Evolutionary conservation across 257 asterid species (phyloP), one percentile per base, ranked within the genome.

Genomic region (Mitragyna speciosa): DNA sequence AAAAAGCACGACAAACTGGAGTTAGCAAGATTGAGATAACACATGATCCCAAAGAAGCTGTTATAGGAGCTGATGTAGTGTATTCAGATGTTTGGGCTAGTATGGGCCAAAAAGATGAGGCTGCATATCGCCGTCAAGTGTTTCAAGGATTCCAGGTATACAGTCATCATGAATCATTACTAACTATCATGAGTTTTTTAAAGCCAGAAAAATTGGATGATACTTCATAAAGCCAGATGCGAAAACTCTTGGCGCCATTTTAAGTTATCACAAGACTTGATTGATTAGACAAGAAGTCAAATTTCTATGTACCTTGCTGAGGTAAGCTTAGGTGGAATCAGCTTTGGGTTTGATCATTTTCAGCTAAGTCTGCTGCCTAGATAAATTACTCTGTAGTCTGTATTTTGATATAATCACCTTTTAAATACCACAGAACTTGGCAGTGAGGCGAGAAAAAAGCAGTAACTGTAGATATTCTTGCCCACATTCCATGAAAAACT

Each of bases 1-100:
- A 88, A 82, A 87, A 72, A 43, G 97, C 97, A 80, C 90, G 85
- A 52, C 86, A 80, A 76, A 90, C 97, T 71, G 98, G 99, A 79
- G 82, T 95, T 6, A 56, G 98, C 88, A 94, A 94, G 88, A 91
- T 95, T 58, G 98, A 95, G 84, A 92, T 95, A 76, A 87, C 88
- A 24, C 85, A 87, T 82, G 94, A 93, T 85, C 95, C 93, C 76
- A 92, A 94, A 81, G 98, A 91, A 88, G 98, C 97, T 78, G 97
- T 95, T 22, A 86, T 49, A 79, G 99, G 99, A 75, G 97, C 99
- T 77, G 98, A 95, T 82, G 96, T 95, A 67, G 96, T 95, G 76
- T 95, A 95, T 83, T 81, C 98, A 28, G 99, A 95, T 88, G 98
- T 95, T 80, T 95, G 98, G 98, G 99, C 99, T 48, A 92, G 98